Evolutionary conservation across 192 early-diverging fungal genomes (phyloP).

Genomic region (Mortierella claussenii): DNA sequence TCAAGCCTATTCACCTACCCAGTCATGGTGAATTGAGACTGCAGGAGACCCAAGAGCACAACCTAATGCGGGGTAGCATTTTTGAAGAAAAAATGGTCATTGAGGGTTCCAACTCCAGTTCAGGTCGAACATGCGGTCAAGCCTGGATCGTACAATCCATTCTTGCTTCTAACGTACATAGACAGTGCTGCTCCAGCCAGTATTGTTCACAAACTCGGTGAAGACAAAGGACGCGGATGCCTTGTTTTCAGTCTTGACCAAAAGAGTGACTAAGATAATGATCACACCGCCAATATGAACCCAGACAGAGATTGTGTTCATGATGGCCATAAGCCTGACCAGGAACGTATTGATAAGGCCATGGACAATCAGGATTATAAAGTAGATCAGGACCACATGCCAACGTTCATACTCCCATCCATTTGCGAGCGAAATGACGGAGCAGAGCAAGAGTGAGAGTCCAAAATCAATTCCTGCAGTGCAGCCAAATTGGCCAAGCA

Average conservation of each 20-base stretch:
- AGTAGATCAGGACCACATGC: conserved; percentile 56
- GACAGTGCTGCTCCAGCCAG: conserved; percentile 56
- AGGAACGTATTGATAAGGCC: conserved; percentile 47
- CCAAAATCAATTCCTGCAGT: conserved; percentile 48
- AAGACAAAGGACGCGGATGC: conserved; percentile 57
- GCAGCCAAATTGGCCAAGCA: conserved; percentile 64
- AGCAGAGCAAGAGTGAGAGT: conserved; percentile 38
- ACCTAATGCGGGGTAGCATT: too few species aligned
- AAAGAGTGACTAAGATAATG: conserved; percentile 53
- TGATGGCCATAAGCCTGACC: conserved; percentile 38
- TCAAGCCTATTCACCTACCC: conserved; percentile 16
- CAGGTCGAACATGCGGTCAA: too few species aligned
- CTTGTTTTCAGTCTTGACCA: conserved; percentile 54
- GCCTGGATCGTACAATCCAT: too few species aligned
- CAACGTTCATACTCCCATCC: conserved; percentile 32
- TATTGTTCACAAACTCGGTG: conserved; percentile 57
- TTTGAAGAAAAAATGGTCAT: too few species aligned
- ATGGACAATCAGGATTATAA: conserved; percentile 45
- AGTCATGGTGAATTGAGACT: conserved; percentile 60
- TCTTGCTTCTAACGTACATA: conserved; percentile 22
- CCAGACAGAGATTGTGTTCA: conserved; percentile 56
- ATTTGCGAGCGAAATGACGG: conserved; percentile 46
- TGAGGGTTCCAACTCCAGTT: too few species aligned
- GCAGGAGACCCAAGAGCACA: conserved; percentile 59
- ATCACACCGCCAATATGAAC: conserved; percentile 55